A percentile compares a stretch with the other conserved stretches of the same genome.
phyloP scores from a whole-genome alignment of 1,284 basidiomycete genomes.

The Pseudozyma thailandica region DNA sequence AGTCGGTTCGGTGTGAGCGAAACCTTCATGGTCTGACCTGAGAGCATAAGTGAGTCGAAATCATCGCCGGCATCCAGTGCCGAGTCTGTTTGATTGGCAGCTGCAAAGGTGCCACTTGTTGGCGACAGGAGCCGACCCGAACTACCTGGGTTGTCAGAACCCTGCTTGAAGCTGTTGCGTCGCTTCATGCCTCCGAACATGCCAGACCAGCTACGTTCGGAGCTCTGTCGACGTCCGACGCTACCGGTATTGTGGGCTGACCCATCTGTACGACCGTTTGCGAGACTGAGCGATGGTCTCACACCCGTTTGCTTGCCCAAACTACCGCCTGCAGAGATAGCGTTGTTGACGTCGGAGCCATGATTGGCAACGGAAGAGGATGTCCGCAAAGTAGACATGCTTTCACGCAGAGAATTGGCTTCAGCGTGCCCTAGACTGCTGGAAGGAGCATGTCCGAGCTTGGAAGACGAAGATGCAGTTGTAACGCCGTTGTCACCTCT shows the following conservation, averaged over 20 bases:
- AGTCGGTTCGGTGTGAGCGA: conserved; percentile 80
- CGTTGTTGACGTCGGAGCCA: neutral
- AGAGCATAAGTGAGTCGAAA: conserved; percentile 61
- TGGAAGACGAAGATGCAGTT: conserved; percentile 13
- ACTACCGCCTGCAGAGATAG: conserved; percentile 8
- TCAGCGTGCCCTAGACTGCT: conserved; percentile 26
- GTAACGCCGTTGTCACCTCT: conserved; percentile 10
- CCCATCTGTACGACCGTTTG: conserved; percentile 1
- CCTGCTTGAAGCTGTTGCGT: conserved; percentile 55
- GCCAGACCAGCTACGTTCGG: conserved; percentile 47
- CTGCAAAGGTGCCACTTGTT: conserved; percentile 1
- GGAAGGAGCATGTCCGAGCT: conserved; percentile 23
- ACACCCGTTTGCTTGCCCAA: conserved; percentile 2
- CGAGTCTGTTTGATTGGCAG: conserved; percentile 8
- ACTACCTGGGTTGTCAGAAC: conserved; percentile 27
- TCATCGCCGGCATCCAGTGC: conserved; percentile 50
- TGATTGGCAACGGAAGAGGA: conserved; percentile 26
- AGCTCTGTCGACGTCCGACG: conserved; percentile 35
- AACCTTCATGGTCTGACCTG: conserved; percentile 72
- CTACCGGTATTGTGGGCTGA: conserved; percentile 11
- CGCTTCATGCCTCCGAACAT: conserved; percentile 51
- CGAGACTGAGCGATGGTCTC: neutral
- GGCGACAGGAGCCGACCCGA: conserved; percentile 16
- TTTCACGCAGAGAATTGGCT: conserved; percentile 12
- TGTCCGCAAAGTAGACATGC: conserved; percentile 28